Conservation (phyloP, 192 early-diverging fungal genomes). For the Phlyctochytrium bullatum region DNA sequence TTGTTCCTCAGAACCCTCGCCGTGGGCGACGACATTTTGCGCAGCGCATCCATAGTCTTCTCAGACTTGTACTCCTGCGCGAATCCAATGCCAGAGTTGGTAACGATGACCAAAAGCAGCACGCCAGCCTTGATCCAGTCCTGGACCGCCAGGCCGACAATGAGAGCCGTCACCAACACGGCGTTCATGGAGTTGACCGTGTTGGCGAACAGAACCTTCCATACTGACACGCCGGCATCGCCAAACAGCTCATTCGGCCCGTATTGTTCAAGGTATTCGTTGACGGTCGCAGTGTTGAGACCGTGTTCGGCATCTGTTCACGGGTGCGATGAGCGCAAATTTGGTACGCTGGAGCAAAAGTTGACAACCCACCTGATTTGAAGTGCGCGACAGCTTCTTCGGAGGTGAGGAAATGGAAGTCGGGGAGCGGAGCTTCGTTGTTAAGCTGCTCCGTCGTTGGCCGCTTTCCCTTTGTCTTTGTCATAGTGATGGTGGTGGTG, state of each 20-base stretch:
- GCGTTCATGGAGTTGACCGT: conserved; percentile 41
- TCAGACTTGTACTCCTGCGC: conserved; percentile 85
- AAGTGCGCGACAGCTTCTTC: background rate
- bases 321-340: background rate
- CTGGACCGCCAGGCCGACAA: conserved; percentile 14
- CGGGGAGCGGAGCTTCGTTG: background rate
- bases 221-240: conserved; percentile 23
- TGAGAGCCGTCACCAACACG: conserved; percentile 35
- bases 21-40: conserved; percentile 40
- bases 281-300: conserved; percentile 3
- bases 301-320: conserved; percentile 18
- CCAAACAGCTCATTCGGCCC: conserved; percentile 26
- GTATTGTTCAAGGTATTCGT: conserved; percentile 2
- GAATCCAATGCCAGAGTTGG: conserved; percentile 53
- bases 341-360: background rate
- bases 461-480: background rate
- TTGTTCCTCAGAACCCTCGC: conserved; percentile 34
- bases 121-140: conserved; percentile 36
- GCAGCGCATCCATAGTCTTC: conserved; percentile 73
- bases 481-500: too few species aligned
- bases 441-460: background rate
- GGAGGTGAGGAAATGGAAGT: background rate
- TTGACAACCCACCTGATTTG: background rate
- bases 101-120: conserved; percentile 34
- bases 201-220: conserved; percentile 34